Percentiles rank a stretch among this genome's conserved stretches.
phyloP scores from a whole-genome alignment of 441 rosid genomes.

The Erysimum pusillum region DNA sequence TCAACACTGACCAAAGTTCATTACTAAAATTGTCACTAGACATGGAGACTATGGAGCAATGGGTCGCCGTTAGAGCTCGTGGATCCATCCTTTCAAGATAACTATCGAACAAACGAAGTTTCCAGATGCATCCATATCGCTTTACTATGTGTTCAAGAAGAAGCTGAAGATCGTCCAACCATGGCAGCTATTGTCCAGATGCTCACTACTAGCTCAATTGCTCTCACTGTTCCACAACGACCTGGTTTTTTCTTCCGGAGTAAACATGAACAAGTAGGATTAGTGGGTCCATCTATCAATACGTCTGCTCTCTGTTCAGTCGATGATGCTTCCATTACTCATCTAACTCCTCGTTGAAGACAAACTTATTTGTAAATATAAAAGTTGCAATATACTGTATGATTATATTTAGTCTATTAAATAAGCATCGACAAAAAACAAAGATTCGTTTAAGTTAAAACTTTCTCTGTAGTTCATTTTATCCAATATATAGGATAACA shows the following conservation, averaged over 20 bases:
- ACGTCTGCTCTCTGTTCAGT: background rate
- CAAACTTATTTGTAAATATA: background rate
- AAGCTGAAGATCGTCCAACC: background rate
- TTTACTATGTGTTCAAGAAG: slow-evolving; percentile 11
- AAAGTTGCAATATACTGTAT: background rate
- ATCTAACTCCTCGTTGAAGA: background rate
- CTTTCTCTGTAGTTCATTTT: too few relatives aligned
- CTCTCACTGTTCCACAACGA: background rate
- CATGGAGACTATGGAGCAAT: background rate
- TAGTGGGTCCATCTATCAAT: background rate
- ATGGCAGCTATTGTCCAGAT: slow-evolving; percentile 1
- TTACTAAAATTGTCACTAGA: background rate
- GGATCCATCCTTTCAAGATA: too few relatives aligned
- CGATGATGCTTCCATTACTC: background rate
- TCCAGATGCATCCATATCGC: background rate
- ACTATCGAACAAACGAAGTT: background rate
- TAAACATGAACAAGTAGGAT: background rate
- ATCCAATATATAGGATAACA: too few relatives aligned
- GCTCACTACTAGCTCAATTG: background rate
- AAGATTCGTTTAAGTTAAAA: background rate
- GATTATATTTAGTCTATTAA: background rate
- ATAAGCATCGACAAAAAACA: too few relatives aligned
- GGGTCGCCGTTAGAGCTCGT: too few relatives aligned
- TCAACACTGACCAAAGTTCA: background rate
- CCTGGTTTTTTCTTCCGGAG: background rate